Evolutionary conservation across 2,329 filamentous ascomycete species (phyloP).

Genomic region (Metarhizium sp.): DNA sequence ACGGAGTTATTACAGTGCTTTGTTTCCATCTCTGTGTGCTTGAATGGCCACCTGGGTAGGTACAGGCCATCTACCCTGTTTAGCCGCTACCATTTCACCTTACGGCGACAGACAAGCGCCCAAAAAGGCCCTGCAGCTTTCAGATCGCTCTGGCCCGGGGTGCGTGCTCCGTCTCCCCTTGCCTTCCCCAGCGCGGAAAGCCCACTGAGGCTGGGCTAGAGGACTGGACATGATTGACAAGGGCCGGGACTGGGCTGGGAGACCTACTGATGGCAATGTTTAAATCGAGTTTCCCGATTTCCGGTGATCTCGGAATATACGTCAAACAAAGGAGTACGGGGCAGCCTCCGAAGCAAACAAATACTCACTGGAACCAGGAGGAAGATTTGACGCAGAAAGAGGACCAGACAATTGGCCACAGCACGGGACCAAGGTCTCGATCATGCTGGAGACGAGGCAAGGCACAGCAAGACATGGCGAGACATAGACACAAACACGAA

Average conservation of each 20-base stretch:
- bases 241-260: background rate
- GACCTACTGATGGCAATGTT: background rate
- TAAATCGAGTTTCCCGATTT: background rate
- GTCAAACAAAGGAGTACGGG: background rate
- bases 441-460: background rate
- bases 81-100: background rate
- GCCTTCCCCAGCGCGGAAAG: slow-evolving; percentile 3
- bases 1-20: background rate
- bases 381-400: background rate
- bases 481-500: slow-evolving; percentile 1
- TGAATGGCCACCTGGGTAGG: background rate
- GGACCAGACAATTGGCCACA: background rate
- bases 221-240: background rate
- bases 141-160: background rate
- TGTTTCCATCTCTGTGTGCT: background rate
- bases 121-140: background rate
- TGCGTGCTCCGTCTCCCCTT: background rate
- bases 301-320: background rate
- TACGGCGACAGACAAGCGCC: background rate
- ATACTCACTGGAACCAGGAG: background rate
- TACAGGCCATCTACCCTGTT: background rate
- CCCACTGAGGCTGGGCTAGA: slow-evolving; percentile 1
- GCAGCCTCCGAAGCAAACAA: background rate
- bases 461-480: slow-evolving; percentile 7
- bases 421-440: background rate